phyloP scores from a whole-genome alignment of 495 filamentous ascomycete species.

The Echria macrotheca region DNA sequence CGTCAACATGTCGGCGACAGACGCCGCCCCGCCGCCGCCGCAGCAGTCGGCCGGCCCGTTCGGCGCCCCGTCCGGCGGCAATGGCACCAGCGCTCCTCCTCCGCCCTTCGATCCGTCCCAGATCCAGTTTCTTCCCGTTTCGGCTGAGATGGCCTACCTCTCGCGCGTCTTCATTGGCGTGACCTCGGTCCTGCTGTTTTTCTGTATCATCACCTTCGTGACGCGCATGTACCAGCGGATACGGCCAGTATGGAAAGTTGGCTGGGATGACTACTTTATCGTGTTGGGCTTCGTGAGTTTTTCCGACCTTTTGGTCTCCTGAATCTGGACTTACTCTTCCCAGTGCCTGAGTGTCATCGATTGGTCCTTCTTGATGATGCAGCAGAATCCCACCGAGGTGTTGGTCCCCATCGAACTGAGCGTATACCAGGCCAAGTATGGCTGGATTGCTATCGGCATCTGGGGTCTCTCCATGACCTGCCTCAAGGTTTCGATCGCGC shows the following conservation, averaged over 20 bases:
- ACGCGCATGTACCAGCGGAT: constrained; percentile 22
- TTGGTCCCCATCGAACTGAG: constrained; percentile 7
- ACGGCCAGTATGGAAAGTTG: constrained; percentile 23
- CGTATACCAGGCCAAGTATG: constrained; percentile 11
- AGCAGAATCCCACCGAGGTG: constrained; percentile 11
- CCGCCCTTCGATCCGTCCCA: too few species aligned
- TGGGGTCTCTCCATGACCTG: constrained; percentile 26
- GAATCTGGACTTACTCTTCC: too few species aligned
- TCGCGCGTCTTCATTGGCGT: constrained; percentile 14
- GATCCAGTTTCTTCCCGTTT: too few species aligned
- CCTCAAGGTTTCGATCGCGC: constrained; percentile 25
- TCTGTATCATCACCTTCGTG: constrained; percentile 16
- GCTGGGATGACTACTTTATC: constrained; percentile 23
- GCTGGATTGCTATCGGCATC: constrained; percentile 22
- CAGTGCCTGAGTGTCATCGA: too few species aligned
- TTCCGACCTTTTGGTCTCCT: too few species aligned
- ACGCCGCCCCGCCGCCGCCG: too few species aligned
- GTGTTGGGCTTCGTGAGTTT: constrained; percentile 21
- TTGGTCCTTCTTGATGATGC: constrained; percentile 16
- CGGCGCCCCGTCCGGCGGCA: too few species aligned
- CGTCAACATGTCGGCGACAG: too few species aligned
- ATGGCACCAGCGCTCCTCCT: too few species aligned
- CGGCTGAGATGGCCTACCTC: constrained; percentile 15
- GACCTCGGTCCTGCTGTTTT: constrained; percentile 14
- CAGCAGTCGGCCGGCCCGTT: too few species aligned